Base-by-base conservation (phyloP, 139 green algal species). In the Chlorella sp. region DNA sequence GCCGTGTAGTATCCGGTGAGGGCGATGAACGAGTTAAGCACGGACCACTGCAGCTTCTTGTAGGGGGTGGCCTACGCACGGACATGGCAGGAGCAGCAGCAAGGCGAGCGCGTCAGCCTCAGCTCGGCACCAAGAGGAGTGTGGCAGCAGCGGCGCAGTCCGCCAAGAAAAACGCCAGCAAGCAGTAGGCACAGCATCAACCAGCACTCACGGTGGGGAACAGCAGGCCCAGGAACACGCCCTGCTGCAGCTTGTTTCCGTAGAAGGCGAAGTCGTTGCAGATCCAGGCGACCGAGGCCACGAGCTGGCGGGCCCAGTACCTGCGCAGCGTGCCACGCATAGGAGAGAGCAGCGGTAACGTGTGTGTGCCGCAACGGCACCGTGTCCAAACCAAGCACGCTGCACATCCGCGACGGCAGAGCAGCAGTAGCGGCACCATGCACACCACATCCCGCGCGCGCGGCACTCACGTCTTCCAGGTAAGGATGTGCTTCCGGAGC, bases 221-320 rank as follows among this genome's bases (percentile, higher is more conserved):
- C 49, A 87, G 73, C 31, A 84, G 69, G 3, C 62, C 35, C 24
- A 92, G 86, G 79, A 92, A 91, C 0, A 74, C 35, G 23, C 36
- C 71, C 70, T 92, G 82, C 74, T 88, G 86, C 2, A 93, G 76
- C 81, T 94, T 94, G 82, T 92, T 91, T 51, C 89, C 77, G 30
- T 91, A 93, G 73, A 88, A 90, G 49, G 83, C 78, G 65, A 91
- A 88, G 64, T 91, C 78, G 49, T 72, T 77, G 49, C 42, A 42
- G 27, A 77, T 60, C 72, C 72, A 77, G 2, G 63, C 49, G 5
- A 14, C 30, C 24, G 63, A 71, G 5, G 63, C 63, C 2, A 72
- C 63, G 42, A 67, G n/a, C 72, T 69, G 63, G 31, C 72, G 63
- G 6, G 64, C 49, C 66, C 66, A 62, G 66, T 27, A 71, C 24